Conservation (phyloP, 495 filamentous ascomycete species). For the Bathelium albidoporum region DNA sequence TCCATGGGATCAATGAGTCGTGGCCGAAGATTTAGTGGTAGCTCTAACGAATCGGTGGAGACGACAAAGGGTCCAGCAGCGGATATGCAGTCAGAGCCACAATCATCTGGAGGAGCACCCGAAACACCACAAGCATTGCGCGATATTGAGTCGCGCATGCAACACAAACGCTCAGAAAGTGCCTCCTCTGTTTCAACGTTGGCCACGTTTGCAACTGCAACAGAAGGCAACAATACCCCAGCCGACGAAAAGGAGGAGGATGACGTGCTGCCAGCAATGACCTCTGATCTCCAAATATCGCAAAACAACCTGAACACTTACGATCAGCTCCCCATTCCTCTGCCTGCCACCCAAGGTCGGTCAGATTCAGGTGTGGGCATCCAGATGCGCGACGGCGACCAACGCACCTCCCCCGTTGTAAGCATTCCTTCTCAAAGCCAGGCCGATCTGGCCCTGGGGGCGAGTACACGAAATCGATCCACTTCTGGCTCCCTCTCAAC, state of each 20-base stretch:
- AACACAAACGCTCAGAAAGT: constrained; percentile 50
- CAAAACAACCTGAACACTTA: neutral
- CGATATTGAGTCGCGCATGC: constrained; percentile 14
- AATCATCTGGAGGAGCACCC: neutral
- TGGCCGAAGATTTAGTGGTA: constrained; percentile 38
- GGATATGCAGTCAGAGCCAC: neutral
- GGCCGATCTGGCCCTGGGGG: neutral
- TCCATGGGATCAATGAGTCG: constrained; percentile 63
- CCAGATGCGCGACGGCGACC: neutral
- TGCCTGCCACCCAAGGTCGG: constrained; percentile 4
- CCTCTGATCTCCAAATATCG: neutral
- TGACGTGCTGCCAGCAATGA: constrained; percentile 14
- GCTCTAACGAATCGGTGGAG: constrained; percentile 52
- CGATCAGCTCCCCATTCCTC: neutral
- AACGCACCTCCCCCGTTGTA: neutral
- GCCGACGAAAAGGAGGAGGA: constrained; percentile 35
- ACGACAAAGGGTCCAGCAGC: constrained; percentile 51
- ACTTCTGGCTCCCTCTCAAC: neutral
- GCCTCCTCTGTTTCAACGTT: constrained; percentile 61
- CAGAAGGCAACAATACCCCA: constrained; percentile 43
- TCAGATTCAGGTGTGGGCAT: constrained; percentile 21
- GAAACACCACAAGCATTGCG: constrained; percentile 14
- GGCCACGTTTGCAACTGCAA: constrained; percentile 76
- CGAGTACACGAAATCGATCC: neutral
- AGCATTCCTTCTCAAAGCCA: neutral